Conservation (phyloP, 1,139 yeast genomes). For the Nematodospora anomalae region DNA sequence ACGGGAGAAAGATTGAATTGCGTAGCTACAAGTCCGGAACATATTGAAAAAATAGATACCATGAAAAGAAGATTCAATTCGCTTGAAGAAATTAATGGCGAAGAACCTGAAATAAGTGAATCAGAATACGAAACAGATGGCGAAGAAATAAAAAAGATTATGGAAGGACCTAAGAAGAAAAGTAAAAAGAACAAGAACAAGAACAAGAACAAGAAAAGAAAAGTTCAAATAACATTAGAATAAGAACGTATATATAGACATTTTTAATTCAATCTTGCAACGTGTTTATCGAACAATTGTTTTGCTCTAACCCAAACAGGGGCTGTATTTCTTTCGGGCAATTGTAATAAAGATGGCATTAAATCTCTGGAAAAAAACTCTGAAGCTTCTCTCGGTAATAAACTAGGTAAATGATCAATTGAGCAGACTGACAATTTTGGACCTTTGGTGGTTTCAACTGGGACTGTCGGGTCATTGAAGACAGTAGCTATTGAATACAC, state of each 20-base stretch:
- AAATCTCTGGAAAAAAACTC: slow-evolving; percentile 86
- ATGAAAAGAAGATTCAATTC: slow-evolving; percentile 65
- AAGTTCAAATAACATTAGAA: slow-evolving; percentile 59
- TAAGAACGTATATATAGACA: slow-evolving; percentile 21
- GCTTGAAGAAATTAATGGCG: slow-evolving; percentile 26
- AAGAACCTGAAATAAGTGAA: slow-evolving; percentile 41
- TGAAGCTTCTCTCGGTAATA: slow-evolving; percentile 95
- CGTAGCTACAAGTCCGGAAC: slow-evolving; percentile 74
- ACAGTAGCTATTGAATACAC: slow-evolving; percentile 88
- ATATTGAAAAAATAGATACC: slow-evolving; percentile 68
- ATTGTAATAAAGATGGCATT: slow-evolving; percentile 80
- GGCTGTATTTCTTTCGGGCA: slow-evolving; percentile 76
- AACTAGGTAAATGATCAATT: slow-evolving; percentile 95
- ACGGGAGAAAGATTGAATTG: slow-evolving; percentile 94
- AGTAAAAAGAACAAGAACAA: slow-evolving; percentile 37
- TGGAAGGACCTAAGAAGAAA: slow-evolving; percentile 42
- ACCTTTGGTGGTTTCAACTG: slow-evolving; percentile 73
- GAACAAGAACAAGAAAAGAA: slow-evolving; percentile 37
- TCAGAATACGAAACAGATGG: slow-evolving; percentile 69
- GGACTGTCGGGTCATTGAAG: slow-evolving; percentile 86
- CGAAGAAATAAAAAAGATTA: slow-evolving; percentile 50
- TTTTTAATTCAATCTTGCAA: slow-evolving; percentile 49
- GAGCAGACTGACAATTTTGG: slow-evolving; percentile 89
- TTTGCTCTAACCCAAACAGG: slow-evolving; percentile 93
- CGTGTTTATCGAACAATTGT: slow-evolving; percentile 79